Evolutionary conservation across 495 filamentous ascomycete species (phyloP).

Genomic region (Hypoxylon rickii): DNA sequence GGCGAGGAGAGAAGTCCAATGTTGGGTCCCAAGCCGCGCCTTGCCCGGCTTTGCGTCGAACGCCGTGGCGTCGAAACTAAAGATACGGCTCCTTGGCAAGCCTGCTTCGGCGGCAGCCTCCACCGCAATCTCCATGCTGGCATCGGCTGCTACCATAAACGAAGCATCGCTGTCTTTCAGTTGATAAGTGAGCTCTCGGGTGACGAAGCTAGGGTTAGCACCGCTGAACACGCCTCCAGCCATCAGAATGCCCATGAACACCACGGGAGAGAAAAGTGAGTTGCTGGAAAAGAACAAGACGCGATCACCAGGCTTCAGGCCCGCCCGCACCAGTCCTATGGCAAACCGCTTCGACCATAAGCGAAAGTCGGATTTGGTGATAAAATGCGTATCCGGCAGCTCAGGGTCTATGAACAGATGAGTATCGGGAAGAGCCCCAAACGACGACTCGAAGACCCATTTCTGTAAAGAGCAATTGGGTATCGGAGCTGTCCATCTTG

Average conservation of each 20-base stretch:
- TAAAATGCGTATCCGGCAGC: constrained; percentile 49
- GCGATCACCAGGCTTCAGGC: constrained; percentile 69
- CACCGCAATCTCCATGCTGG: constrained; percentile 61
- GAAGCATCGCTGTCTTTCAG: constrained; percentile 69
- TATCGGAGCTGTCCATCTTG: constrained; percentile 49
- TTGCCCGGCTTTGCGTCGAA: constrained; percentile 45
- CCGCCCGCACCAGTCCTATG: constrained; percentile 66
- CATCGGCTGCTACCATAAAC: constrained; percentile 63
- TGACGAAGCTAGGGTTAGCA: constrained; percentile 75
- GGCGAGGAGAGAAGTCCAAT: constrained; percentile 50
- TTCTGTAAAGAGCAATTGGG: constrained; percentile 41
- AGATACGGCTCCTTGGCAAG: constrained; percentile 56
- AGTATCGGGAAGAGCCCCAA: constrained; percentile 41
- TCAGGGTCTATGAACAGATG: constrained; percentile 60
- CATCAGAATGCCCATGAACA: constrained; percentile 75
- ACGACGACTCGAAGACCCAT: constrained; percentile 43
- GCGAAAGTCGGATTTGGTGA: constrained; percentile 58
- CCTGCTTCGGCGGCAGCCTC: constrained; percentile 71
- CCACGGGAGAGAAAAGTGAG: constrained; percentile 71
- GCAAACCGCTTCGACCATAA: constrained; percentile 74
- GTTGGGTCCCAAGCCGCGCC: constrained; percentile 41
- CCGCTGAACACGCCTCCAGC: constrained; percentile 81
- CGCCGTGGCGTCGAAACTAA: constrained; percentile 53
- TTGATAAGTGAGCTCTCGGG: constrained; percentile 71
- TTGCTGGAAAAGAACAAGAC: constrained; percentile 76